Conservation (phyloP, 2,329 filamentous ascomycete genomes). For the Xylaria arbuscula region DNA sequence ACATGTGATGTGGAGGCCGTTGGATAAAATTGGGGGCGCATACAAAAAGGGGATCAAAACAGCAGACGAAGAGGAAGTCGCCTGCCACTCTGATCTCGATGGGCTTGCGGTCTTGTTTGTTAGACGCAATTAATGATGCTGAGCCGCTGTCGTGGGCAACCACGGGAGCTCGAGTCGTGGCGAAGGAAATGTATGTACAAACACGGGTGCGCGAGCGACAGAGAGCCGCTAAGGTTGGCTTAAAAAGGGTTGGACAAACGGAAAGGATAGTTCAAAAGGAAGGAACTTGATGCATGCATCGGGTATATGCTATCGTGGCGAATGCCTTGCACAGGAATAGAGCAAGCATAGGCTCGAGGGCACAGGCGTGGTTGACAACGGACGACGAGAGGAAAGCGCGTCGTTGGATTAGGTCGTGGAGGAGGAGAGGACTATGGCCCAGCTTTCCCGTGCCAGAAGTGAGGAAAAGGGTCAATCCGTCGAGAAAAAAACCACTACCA, state of each 20-base stretch:
- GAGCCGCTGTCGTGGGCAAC: slow-evolving; percentile 13
- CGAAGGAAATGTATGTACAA: slow-evolving; percentile 4
- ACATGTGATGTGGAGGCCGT: slow-evolving; percentile 25
- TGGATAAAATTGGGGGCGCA: slow-evolving; percentile 21
- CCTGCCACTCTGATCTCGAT: slow-evolving; percentile 42
- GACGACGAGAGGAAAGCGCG: slow-evolving; percentile 41
- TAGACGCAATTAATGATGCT: slow-evolving; percentile 20
- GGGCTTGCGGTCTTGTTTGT: slow-evolving; percentile 31
- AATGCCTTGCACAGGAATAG: slow-evolving; percentile 25
- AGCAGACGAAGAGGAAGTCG: slow-evolving; percentile 43
- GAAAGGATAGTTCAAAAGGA: slow-evolving; percentile 41
- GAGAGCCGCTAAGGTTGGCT: slow-evolving; percentile 32
- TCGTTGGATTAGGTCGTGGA: slow-evolving; percentile 39
- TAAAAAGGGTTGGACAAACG: slow-evolving; percentile 34
- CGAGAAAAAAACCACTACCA: slow-evolving; percentile 34
- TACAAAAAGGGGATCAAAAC: slow-evolving; percentile 42
- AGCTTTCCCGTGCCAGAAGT: slow-evolving; percentile 35
- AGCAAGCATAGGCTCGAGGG: slow-evolving; percentile 29
- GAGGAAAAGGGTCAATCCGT: slow-evolving; percentile 43
- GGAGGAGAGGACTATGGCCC: slow-evolving; percentile 33
- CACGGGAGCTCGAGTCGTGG: slow-evolving; percentile 17
- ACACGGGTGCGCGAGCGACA: slow-evolving; percentile 33
- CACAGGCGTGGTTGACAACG: slow-evolving; percentile 27
- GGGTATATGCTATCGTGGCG: slow-evolving; percentile 35
- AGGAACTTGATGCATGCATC: slow-evolving; percentile 44